Evolutionary conservation across 2,329 filamentous ascomycete species (phyloP).

Genomic region (Torrubiellomyces zombiae): DNA sequence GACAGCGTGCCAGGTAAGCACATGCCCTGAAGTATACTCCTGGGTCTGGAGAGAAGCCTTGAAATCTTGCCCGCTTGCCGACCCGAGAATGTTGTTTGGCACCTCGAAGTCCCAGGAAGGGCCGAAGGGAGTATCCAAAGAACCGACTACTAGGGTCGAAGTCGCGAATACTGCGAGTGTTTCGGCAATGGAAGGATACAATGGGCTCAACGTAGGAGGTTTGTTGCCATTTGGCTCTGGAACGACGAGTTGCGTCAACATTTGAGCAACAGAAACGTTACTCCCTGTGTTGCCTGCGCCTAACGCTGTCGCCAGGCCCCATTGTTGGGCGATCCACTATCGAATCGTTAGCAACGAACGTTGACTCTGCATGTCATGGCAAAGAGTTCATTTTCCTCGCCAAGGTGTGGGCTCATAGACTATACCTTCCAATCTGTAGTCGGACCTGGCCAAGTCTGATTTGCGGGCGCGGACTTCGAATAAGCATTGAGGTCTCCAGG

Average conservation of each 20-base stretch:
- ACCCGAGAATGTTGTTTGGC: conserved; percentile 17
- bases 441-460: conserved; percentile 15
- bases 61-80: conserved; percentile 39
- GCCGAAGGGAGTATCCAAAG: conserved; percentile 42
- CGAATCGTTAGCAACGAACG: conserved; percentile 2
- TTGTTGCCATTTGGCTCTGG: too few relatives aligned
- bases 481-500: conserved; percentile 37
- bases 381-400: too few relatives aligned
- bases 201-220: conserved; percentile 23
- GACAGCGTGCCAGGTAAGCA: conserved; percentile 39
- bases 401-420: too few relatives aligned
- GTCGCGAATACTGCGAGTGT: conserved; percentile 54
- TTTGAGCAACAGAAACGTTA: conserved; percentile 41
- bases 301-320: conserved; percentile 37
- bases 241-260: conserved; percentile 36
- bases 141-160: conserved; percentile 45
- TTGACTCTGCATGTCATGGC: background rate
- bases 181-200: conserved; percentile 54
- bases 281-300: conserved; percentile 35
- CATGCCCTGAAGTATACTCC: conserved; percentile 53
- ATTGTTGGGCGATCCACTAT: conserved; percentile 32
- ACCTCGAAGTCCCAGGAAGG: conserved; percentile 33
- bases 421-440: conserved; percentile 34
- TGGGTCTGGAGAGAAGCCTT: conserved; percentile 46
- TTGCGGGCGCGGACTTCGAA: conserved; percentile 19